These are phyloP conservation scores for Dipteronia dyeriana DNA, from an alignment of 345 rosid species.

Conservation along the genomic window DNA sequence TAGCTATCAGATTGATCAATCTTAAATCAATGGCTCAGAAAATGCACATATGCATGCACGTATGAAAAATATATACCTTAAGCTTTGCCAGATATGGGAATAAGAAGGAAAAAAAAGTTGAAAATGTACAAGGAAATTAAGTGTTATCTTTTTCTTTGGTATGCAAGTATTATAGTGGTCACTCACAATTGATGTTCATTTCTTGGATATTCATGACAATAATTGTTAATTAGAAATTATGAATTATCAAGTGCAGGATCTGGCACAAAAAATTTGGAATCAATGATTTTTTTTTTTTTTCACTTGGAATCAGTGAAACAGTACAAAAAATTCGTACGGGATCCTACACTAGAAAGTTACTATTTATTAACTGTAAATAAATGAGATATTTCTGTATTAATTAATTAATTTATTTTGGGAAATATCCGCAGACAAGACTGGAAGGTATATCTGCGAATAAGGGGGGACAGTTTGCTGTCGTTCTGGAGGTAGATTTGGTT, in stretches of 20 bases:
- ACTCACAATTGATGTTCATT: neutral
- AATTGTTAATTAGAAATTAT: too few species aligned
- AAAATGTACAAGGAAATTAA: neutral
- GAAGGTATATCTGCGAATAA: constrained; percentile 60
- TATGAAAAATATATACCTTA: neutral
- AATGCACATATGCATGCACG: neutral
- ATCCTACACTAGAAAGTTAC: too few species aligned
- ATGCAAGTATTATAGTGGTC: neutral
- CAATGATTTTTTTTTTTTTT: too few species aligned
- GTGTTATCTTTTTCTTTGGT: neutral
- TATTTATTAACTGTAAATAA: neutral
- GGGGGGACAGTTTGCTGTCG: constrained; percentile 68
- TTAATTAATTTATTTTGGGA: constrained; percentile 6
- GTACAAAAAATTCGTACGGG: too few species aligned
- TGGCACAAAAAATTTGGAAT: too few species aligned
- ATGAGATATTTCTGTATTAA: neutral
- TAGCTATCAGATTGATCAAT: neutral
- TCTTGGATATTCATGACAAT: neutral
- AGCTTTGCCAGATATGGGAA: neutral
- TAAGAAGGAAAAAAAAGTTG: neutral
- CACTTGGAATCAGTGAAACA: too few species aligned
- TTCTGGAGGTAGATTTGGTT: constrained; percentile 61
- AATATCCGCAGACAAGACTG: constrained; percentile 58
- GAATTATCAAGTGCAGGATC: too few species aligned
- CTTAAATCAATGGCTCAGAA: neutral